phyloP scores from a whole-genome alignment of 169 alveolate genomes.

The Plasmodium knowlesi region DNA sequence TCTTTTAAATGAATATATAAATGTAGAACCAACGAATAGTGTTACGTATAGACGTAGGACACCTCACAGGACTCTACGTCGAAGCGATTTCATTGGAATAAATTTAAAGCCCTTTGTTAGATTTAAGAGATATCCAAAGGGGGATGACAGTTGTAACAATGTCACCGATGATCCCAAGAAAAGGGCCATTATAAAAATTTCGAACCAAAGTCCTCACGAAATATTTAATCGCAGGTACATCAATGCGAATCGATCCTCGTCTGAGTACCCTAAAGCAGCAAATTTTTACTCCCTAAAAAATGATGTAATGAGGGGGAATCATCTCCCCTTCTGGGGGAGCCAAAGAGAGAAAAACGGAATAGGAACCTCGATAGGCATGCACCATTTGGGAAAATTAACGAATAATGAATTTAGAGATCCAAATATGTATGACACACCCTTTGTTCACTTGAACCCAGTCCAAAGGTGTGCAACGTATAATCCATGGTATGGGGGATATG shows the following conservation, averaged over 20 bases:
- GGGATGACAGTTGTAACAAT: not conserved
- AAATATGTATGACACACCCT: not conserved
- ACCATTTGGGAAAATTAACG: not conserved
- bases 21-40: slow-evolving; percentile 49
- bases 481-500: not conserved
- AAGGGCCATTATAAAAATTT: slow-evolving; percentile 63
- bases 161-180: not conserved
- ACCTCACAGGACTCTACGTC: slow-evolving; percentile 30
- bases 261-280: not conserved
- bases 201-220: slow-evolving; percentile 27
- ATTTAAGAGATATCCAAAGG: slow-evolving; percentile 11
- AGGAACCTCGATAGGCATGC: not conserved
- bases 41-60: slow-evolving; percentile 72
- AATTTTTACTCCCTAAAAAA: not conserved
- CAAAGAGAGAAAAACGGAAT: not conserved
- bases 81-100: slow-evolving; percentile 60
- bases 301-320: not conserved
- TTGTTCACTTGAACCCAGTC: not conserved
- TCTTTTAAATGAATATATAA: slow-evolving; percentile 47
- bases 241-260: not conserved
- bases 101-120: slow-evolving; percentile 68
- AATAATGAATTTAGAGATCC: not conserved
- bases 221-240: not conserved
- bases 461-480: not conserved
- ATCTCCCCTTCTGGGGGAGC: not conserved